Evolutionary conservation across 2,329 filamentous ascomycete species (phyloP).

Genomic region (Colletotrichum abscissum): DNA sequence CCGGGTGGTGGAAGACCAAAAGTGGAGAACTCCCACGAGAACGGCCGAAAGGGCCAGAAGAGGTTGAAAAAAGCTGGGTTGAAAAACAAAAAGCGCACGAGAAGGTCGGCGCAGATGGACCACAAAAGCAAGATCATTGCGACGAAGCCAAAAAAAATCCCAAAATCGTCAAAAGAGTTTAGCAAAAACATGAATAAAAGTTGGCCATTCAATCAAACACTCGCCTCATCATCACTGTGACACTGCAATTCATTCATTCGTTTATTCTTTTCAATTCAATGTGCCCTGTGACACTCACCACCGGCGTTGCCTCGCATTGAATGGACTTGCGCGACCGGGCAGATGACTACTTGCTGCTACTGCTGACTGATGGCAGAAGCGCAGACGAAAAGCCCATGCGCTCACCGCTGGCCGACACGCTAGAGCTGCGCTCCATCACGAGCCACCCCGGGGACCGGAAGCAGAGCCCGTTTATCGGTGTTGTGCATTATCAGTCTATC

Average conservation of each 20-base stretch:
- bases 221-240: background rate
- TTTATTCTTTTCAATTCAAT: too few relatives aligned
- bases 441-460: background rate
- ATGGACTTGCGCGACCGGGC: background rate
- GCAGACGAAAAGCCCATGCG: slow-evolving; percentile 20
- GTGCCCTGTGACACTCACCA: background rate
- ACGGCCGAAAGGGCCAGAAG: slow-evolving; percentile 2
- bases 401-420: slow-evolving; percentile 11
- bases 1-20: slow-evolving; percentile 15
- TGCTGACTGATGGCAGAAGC: slow-evolving; percentile 15
- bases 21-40: slow-evolving; percentile 25
- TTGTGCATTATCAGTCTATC: background rate
- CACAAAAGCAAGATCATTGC: slow-evolving; percentile 14
- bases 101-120: background rate
- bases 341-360: background rate
- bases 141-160: slow-evolving; percentile 29
- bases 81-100: background rate
- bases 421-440: background rate
- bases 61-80: slow-evolving; percentile 21
- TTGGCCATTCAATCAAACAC: slow-evolving; percentile 32
- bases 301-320: background rate
- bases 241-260: background rate
- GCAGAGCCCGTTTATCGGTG: background rate
- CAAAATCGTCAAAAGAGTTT: slow-evolving; percentile 33
- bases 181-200: slow-evolving; percentile 35